Conservation (phyloP, 2,329 filamentous ascomycete genomes). For the Nigrospora sphaerica region DNA sequence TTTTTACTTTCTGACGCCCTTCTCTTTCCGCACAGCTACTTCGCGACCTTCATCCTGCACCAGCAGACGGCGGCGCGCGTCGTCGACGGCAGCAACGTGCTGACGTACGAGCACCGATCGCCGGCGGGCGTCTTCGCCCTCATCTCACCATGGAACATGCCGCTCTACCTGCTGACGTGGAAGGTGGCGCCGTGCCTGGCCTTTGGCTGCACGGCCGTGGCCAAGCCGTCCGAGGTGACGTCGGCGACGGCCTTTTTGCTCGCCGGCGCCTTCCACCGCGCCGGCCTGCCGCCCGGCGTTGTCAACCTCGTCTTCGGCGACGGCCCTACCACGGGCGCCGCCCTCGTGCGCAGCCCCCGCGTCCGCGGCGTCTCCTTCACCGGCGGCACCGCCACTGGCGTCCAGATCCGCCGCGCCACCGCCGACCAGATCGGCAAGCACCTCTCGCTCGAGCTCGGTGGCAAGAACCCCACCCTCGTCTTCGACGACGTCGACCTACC, state of each 20-base stretch:
- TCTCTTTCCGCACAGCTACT: conserved; percentile 15
- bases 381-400: conserved; percentile 23
- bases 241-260: conserved; percentile 23
- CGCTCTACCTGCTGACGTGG: conserved; percentile 26
- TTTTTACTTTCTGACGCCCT: too few relatives aligned
- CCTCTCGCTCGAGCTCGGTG: conserved; percentile 29
- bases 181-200: conserved; percentile 26
- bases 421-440: conserved; percentile 24
- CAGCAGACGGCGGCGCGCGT: conserved; percentile 21
- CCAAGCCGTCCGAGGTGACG: conserved; percentile 26
- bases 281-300: conserved; percentile 18
- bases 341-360: conserved; percentile 15
- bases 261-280: conserved; percentile 14
- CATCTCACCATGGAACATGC: conserved; percentile 29
- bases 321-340: conserved; percentile 20
- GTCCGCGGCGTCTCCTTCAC: conserved; percentile 25
- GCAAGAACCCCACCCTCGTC: conserved; percentile 45
- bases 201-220: conserved; percentile 26
- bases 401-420: conserved; percentile 21
- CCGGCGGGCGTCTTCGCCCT: conserved; percentile 25
- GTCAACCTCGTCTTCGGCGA: conserved; percentile 25
- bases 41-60: conserved; percentile 25
- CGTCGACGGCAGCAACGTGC: conserved; percentile 18
- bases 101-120: conserved; percentile 26
- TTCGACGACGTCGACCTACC: conserved; percentile 45